These are phyloP conservation scores for Colletotrichum sp. DNA, from an alignment of 2,329 filamentous ascomycete genomes.

Conservation along the genomic window DNA sequence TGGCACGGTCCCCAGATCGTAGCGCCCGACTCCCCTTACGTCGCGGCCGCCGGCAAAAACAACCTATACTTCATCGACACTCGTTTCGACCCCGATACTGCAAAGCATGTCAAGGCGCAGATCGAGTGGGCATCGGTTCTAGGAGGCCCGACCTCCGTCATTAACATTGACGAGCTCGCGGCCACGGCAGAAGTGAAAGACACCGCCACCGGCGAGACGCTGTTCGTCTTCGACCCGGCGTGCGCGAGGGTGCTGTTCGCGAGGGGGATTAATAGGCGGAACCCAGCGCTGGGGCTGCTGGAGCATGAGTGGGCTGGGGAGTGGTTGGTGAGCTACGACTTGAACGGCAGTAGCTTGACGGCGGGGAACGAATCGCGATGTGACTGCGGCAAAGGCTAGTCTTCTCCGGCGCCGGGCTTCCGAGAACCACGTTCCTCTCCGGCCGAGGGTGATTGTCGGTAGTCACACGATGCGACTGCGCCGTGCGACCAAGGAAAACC, in stretches of 20 bases:
- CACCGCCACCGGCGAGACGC: background rate
- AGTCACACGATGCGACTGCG: background rate
- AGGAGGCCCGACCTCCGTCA: background rate
- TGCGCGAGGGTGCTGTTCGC: slow-evolving; percentile 19
- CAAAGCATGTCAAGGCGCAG: slow-evolving; percentile 17
- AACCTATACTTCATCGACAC: slow-evolving; percentile 23
- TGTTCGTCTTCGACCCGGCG: slow-evolving; percentile 18
- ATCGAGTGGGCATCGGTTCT: slow-evolving; percentile 8
- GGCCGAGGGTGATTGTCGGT: background rate
- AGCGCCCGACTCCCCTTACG: slow-evolving; percentile 22
- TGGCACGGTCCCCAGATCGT: slow-evolving; percentile 17
- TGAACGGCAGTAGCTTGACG: background rate
- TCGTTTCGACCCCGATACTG: background rate
- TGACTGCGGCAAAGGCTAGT: background rate
- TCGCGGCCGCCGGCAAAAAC: slow-evolving; percentile 15
- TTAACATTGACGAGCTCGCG: background rate
- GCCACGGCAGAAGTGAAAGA: background rate
- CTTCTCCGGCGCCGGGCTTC: background rate
- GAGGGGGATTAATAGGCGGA: slow-evolving; percentile 17
- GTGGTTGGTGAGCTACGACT: slow-evolving; percentile 9
- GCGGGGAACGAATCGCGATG: background rate
- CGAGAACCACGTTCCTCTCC: background rate
- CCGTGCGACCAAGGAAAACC: background rate
- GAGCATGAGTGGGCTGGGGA: slow-evolving; percentile 5
- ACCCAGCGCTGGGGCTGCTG: slow-evolving; percentile 6